Conservation (phyloP, 345 rosid genomes). For the Linum lewisii region DNA sequence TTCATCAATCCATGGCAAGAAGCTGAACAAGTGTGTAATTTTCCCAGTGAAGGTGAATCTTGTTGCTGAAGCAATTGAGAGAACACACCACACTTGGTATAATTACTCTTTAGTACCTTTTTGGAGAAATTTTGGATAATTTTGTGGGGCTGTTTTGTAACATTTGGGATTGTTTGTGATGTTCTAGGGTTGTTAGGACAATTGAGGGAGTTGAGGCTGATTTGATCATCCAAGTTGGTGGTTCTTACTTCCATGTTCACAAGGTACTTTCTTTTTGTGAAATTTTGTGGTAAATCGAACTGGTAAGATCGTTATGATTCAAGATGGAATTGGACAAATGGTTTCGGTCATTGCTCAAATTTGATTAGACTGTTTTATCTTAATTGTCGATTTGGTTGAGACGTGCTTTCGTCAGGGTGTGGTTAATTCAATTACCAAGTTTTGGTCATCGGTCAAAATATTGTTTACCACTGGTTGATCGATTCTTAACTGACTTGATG, state of each 20-base stretch:
- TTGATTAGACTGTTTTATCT: too few species aligned
- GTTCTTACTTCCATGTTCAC: slow-evolving; percentile 42
- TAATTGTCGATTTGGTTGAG: too few species aligned
- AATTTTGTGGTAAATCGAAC: not conserved
- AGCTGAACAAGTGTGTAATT: slow-evolving; percentile 28
- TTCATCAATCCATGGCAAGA: slow-evolving; percentile 12
- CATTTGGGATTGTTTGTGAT: not conserved
- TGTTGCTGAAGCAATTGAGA: slow-evolving; percentile 32
- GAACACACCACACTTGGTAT: slow-evolving; percentile 34
- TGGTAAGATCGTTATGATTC: too few species aligned
- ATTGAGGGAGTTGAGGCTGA: slow-evolving; percentile 25
- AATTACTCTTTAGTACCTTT: not conserved
- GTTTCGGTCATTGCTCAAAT: too few species aligned
- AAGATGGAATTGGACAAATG: too few species aligned
- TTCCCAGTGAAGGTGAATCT: slow-evolving; percentile 17
- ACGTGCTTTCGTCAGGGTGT: too few species aligned
- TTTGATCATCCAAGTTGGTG: slow-evolving; percentile 39
- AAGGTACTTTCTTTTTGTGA: too few species aligned
- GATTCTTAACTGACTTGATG: too few species aligned
- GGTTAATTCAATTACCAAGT: too few species aligned
- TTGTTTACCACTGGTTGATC: too few species aligned
- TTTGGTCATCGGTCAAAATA: too few species aligned
- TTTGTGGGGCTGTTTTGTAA: not conserved
- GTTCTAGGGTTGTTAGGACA: slow-evolving; percentile 34
- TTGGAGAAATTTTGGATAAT: not conserved